Percentiles rank a stretch among this genome's conserved stretches.
phyloP scores from a whole-genome alignment of 1,284 basidiomycete genomes.

The Sanghuangporus sanghuang region DNA sequence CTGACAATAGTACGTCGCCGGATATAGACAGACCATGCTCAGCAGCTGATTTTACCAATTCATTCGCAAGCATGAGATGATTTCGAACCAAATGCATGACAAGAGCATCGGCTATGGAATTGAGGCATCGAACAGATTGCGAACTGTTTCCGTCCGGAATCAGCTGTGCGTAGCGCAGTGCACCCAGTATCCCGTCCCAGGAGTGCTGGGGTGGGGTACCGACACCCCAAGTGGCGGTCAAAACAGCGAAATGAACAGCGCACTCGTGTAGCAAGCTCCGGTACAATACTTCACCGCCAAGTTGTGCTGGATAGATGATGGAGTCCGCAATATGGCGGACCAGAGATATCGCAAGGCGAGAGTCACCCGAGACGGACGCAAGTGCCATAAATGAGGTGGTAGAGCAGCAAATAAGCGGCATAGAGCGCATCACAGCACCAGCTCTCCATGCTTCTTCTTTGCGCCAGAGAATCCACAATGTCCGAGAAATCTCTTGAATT shows the following conservation, averaged over 20 bases:
- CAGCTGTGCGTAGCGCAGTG: slow-evolving; percentile 3
- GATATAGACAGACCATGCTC: slow-evolving; percentile 1
- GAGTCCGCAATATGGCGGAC: slow-evolving; percentile 12
- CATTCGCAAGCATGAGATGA: slow-evolving; percentile 5
- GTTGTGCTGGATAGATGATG: slow-evolving; percentile 6
- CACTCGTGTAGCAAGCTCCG: not conserved
- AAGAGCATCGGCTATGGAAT: not conserved
- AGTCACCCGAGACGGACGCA: slow-evolving; percentile 25
- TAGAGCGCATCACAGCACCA: slow-evolving; percentile 18
- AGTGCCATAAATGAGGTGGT: slow-evolving; percentile 43
- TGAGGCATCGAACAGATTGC: not conserved
- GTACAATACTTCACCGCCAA: slow-evolving; percentile 1
- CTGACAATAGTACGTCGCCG: not conserved
- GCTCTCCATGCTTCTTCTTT: slow-evolving; percentile 15
- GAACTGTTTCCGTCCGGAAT: slow-evolving; percentile 3
- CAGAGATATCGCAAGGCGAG: slow-evolving; percentile 7
- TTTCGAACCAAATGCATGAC: not conserved
- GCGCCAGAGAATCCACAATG: slow-evolving; percentile 17
- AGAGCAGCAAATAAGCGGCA: slow-evolving; percentile 31
- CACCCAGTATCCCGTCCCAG: slow-evolving; percentile 8
- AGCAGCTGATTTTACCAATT: not conserved
- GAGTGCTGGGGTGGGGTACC: not conserved
- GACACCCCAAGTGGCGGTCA: not conserved
- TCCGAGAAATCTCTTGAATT: slow-evolving; percentile 6
- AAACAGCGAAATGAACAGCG: slow-evolving; percentile 5